A percentile compares a stretch with the other conserved stretches of the same genome.
phyloP scores from a whole-genome alignment of 2,329 filamentous ascomycete genomes.

The Colletotrichum tofieldiae region DNA sequence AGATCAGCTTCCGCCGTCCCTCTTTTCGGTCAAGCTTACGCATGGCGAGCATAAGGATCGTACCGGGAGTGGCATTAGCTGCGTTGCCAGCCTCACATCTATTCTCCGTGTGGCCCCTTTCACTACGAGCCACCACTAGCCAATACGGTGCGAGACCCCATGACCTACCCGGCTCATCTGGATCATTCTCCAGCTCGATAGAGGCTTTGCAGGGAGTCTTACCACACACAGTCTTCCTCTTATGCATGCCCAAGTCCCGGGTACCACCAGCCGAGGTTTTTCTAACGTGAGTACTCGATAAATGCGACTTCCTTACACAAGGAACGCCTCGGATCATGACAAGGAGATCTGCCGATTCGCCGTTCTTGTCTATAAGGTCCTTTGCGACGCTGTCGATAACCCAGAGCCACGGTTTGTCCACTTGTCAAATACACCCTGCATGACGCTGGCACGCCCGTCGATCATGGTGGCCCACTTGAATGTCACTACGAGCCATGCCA shows the following conservation, averaged over 20 bases:
- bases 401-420: background rate
- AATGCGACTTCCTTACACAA: background rate
- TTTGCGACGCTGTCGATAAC: background rate
- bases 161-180: conserved; percentile 10
- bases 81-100: background rate
- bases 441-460: background rate
- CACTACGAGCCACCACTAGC: background rate
- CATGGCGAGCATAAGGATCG: no score
- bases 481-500: no score
- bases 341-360: background rate
- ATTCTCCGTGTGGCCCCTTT: background rate
- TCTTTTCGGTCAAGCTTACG: no score
- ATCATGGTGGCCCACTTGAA: background rate
- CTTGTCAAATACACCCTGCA: background rate
- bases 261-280: background rate
- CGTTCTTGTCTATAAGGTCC: no score
- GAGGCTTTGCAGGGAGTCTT: background rate
- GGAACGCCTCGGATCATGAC: background rate
- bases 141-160: conserved; percentile 3
- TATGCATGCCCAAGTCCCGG: background rate
- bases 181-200: background rate
- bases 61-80: background rate
- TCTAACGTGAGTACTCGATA: background rate
- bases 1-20: background rate
- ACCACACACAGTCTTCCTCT: no score